Base-by-base conservation (phyloP, 495 filamentous ascomycete genomes). In the Talaromyces thailandensis region DNA sequence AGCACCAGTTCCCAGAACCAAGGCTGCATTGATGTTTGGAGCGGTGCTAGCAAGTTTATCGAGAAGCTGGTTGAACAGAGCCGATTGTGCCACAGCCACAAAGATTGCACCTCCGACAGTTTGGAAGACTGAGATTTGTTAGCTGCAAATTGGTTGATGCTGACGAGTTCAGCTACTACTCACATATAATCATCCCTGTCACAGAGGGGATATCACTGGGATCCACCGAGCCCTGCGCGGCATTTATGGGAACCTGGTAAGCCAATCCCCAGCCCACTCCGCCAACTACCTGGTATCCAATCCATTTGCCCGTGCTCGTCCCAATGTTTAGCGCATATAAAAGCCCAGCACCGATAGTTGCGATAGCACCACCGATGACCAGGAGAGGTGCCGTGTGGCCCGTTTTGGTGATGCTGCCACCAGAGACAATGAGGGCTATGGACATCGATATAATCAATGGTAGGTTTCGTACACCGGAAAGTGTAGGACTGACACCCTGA, bases 31-130 rank as follows among this genome's bases (percentile, higher is more conserved):
- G 40, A 85, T 68, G 6, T 45, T 61, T 1, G 82, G 82, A 7
- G 75, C 80, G 4, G 60, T 69, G 6, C 29, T 51, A 1, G 71
- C 60, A n/a, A 84, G 64, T 6, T 64, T 65, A 1, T 52, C 18
- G 9, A 81, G 12, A 5, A 84, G 65, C 7, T 63, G 58, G 60
- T 81, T 81, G 0, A 40, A 0, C 0, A 93, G 88, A 61, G 91
- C 77, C 51, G 83, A 87, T 65, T 91, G 82, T 23, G 76, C 85
- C 4, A 89, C 80, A 1, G 80, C 80, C 26, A 92, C 79, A 68
- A 87, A 88, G 8, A 90, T 66, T 0, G 86, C 82, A n/a, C 83
- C 86, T 43, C 84, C 85, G 6, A 90, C 73, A 0, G 80, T 84
- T 67, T 88, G 84, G 55, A 75, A 67, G 68, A 88, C 55, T 57